Evolutionary conservation across 805 yeast species (phyloP), one percentile per base, ranked within the genome.

Genomic region (Scheffersomyces spartinae): DNA sequence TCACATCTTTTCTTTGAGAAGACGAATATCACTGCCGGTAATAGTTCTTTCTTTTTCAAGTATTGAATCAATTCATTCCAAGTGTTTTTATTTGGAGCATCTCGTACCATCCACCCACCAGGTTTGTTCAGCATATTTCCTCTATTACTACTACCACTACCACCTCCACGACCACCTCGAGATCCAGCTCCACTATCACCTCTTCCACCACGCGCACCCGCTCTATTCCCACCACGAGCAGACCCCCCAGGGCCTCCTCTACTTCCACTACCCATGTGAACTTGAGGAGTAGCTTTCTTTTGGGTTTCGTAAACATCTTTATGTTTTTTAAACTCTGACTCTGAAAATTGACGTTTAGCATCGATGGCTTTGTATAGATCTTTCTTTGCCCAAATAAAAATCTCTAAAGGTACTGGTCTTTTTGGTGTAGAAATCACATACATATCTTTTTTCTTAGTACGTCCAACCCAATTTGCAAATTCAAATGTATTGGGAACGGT

Each of bases 401-500:
- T 81, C 43, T 83, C 95, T 30, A 91, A 55, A 0, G 99, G 99
- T 13, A 91, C 93, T 0, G 99, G 99, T 47, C 99, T 74, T 48
- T 91, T 83, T 8, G 94, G 85, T 0, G 99, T 91, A 0, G 95
- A 84, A 12, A 91, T 91, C 24, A 91, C 98, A 42, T 91, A 88
- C 6, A 91, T 88, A 43, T 91, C 94, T 49, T 86, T 88, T 40
- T 83, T 86, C 46, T 91, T 91, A 0, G 98, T 91, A 50, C 98
- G 68, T 4, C 99, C 97, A 11, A 91, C 88, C 99, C 99, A 91
- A 36, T 79, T 82, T 6, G 99, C 99, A 64, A 91, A 91, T 46
- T 91, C 99, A 47, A 70, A 80, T 0, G 98, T 88, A 47, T 91
- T 91, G n/a, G 99, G 98, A 6, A 91, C 97, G 0, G 99, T 91